Evolutionary conservation across 2,329 filamentous ascomycete species (phyloP).

Genomic region (Epichloe festucae): DNA sequence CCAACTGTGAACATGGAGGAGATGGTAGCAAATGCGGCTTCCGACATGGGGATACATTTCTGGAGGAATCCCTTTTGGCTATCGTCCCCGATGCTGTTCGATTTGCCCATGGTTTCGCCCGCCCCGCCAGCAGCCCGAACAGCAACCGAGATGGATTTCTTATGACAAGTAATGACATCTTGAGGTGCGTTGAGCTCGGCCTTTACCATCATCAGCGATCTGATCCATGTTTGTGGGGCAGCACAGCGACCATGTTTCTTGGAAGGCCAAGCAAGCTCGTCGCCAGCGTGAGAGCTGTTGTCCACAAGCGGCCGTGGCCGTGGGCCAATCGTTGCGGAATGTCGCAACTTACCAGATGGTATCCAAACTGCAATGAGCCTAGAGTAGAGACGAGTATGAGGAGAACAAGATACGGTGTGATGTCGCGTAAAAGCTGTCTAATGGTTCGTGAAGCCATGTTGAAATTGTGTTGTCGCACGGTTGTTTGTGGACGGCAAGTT

Average conservation of each 20-base stretch:
- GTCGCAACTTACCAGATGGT: conserved; percentile 57
- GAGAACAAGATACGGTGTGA: conserved; percentile 68
- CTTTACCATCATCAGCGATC: conserved; percentile 20
- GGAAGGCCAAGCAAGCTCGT: not conserved
- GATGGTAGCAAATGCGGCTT: conserved; percentile 69
- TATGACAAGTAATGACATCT: conserved; percentile 80
- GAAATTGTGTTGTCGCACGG: not conserved
- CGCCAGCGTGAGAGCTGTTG: too few relatives aligned
- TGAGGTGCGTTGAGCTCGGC: conserved; percentile 92
- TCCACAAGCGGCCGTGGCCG: too few relatives aligned
- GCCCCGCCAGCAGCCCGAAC: conserved; percentile 16
- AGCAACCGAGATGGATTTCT: conserved; percentile 28
- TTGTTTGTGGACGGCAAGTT: not conserved
- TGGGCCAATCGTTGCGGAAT: not conserved
- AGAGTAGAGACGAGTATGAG: conserved; percentile 66
- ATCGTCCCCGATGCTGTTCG: conserved; percentile 10
- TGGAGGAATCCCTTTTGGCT: conserved; percentile 31
- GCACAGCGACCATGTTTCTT: not conserved
- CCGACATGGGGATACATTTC: conserved; percentile 80
- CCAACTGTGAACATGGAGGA: conserved; percentile 87
- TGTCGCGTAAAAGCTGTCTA: conserved; percentile 22
- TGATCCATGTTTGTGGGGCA: not conserved
- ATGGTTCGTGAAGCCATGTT: conserved; percentile 20
- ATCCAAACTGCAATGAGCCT: conserved; percentile 88
- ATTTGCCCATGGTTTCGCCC: conserved; percentile 12